Conservation (phyloP, 2,329 filamentous ascomycete species). For the Alternaria novae-zelandiae region DNA sequence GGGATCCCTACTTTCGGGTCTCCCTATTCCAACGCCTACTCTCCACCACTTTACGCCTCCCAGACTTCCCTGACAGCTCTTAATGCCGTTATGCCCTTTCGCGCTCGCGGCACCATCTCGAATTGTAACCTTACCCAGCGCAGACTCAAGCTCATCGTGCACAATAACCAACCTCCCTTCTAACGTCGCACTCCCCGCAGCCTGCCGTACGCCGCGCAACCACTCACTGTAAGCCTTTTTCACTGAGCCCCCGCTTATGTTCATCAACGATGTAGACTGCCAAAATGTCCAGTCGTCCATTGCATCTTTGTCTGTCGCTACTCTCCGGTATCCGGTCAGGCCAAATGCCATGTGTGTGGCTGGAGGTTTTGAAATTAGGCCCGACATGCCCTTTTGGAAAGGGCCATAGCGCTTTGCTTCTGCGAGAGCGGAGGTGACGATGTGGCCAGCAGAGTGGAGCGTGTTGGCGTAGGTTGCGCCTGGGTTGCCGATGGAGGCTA, state of each 20-base stretch:
- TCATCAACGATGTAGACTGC: constrained; percentile 83
- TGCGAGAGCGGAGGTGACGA: constrained; percentile 63
- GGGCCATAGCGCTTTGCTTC: constrained; percentile 36
- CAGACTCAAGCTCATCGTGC: constrained; percentile 85
- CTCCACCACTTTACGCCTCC: constrained; percentile 56
- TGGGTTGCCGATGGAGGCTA: constrained; percentile 89
- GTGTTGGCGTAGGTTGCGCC: constrained; percentile 71
- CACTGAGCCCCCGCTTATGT: constrained; percentile 77
- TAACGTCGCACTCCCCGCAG: constrained; percentile 13
- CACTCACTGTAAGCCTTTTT: constrained; percentile 68
- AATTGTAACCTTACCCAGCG: constrained; percentile 70
- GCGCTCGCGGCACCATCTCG: constrained; percentile 62
- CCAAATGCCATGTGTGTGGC: constrained; percentile 49
- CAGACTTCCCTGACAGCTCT: constrained; percentile 47
- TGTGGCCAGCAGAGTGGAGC: constrained; percentile 87
- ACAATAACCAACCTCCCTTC: constrained; percentile 71
- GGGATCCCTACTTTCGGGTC: constrained; percentile 72
- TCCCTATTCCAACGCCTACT: constrained; percentile 86
- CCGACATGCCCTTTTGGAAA: constrained; percentile 38
- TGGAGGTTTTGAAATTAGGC: constrained; percentile 36
- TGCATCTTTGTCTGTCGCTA: constrained; percentile 10
- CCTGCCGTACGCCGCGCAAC: constrained; percentile 22
- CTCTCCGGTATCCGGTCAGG: constrained; percentile 43
- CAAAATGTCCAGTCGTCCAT: constrained; percentile 66
- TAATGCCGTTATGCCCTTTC: constrained; percentile 55